phyloP scores from a whole-genome alignment of 1,284 basidiomycete genomes.

The Abortiporus biennis region DNA sequence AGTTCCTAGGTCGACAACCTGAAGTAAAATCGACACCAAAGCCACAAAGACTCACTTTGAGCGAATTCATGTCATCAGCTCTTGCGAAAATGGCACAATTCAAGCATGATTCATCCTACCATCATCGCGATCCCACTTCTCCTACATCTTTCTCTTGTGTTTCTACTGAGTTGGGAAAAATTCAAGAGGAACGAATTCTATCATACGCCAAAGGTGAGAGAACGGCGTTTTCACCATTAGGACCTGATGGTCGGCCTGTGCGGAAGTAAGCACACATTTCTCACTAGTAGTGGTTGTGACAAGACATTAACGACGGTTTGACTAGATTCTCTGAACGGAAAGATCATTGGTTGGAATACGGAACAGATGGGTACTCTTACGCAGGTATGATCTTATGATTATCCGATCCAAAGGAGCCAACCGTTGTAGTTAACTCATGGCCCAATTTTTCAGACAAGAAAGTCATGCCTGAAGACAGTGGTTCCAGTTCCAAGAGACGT shows the following conservation, averaged over 20 bases:
- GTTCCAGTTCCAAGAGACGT: too few relatives aligned
- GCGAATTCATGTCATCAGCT: constrained; percentile 47
- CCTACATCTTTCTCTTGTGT: constrained; percentile 67
- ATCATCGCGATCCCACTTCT: constrained; percentile 46
- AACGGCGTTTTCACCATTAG: constrained; percentile 51
- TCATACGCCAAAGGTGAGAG: constrained; percentile 40
- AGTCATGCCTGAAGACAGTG: too few relatives aligned
- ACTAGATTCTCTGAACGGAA: constrained; percentile 30
- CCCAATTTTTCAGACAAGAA: too few relatives aligned
- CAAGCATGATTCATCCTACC: constrained; percentile 39
- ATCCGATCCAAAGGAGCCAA: not conserved
- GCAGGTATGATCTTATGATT: constrained; percentile 24
- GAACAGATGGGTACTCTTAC: constrained; percentile 49
- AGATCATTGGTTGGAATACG: constrained; percentile 61
- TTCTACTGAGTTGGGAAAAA: constrained; percentile 40
- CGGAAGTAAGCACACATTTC: constrained; percentile 42
- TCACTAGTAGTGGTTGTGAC: not conserved
- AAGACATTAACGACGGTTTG: constrained; percentile 3
- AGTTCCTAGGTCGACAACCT: constrained; percentile 53
- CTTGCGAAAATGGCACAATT: constrained; percentile 47
- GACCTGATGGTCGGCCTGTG: constrained; percentile 48
- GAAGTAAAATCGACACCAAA: constrained; percentile 40
- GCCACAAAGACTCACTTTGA: constrained; percentile 22
- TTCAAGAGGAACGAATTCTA: constrained; percentile 42
- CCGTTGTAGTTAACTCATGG: too few relatives aligned